A percentile compares a stretch with the other conserved stretches of the same genome.
phyloP scores from a whole-genome alignment of 2,329 filamentous ascomycete genomes.

The Aspergillus ochraceoroseus region DNA sequence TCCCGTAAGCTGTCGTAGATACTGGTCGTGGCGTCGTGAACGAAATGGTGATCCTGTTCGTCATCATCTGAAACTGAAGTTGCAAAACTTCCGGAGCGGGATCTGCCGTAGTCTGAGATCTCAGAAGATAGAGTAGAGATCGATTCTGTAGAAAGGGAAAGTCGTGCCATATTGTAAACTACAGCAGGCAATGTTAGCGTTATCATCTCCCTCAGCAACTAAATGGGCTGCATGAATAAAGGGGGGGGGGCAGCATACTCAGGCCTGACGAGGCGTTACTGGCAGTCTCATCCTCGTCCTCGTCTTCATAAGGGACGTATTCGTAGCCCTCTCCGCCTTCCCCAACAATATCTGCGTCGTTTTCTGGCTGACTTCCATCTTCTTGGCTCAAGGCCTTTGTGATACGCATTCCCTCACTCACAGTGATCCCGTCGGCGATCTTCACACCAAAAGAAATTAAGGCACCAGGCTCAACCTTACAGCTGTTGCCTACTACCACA shows the following conservation, averaged over 20 bases:
- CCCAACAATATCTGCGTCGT: slow-evolving; percentile 54
- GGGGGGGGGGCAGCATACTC: slow-evolving; percentile 24
- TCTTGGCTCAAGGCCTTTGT: slow-evolving; percentile 45
- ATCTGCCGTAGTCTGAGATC: slow-evolving; percentile 48
- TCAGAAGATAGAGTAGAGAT: slow-evolving; percentile 62
- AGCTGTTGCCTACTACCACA: slow-evolving; percentile 65
- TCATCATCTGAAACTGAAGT: slow-evolving; percentile 65
- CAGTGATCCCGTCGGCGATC: slow-evolving; percentile 58
- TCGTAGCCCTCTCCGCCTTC: slow-evolving; percentile 57
- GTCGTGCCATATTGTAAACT: slow-evolving; percentile 51
- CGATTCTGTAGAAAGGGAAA: slow-evolving; percentile 48
- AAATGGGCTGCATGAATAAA: slow-evolving; percentile 1
- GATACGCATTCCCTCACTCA: slow-evolving; percentile 41
- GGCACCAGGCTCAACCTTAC: slow-evolving; percentile 64
- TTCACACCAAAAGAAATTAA: slow-evolving; percentile 74
- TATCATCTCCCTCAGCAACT: too few species aligned
- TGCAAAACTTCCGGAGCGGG: slow-evolving; percentile 65
- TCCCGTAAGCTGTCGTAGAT: slow-evolving; percentile 79
- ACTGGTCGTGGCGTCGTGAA: slow-evolving; percentile 78
- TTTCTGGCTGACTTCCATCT: slow-evolving; percentile 39
- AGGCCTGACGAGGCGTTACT: slow-evolving; percentile 51
- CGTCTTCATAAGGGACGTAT: slow-evolving; percentile 62
- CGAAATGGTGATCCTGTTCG: slow-evolving; percentile 63
- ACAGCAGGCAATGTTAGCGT: slow-evolving; percentile 13
- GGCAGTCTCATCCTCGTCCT: slow-evolving; percentile 61